Conservation (phyloP, 345 rosid genomes). For the Pelargonium nanum region DNA sequence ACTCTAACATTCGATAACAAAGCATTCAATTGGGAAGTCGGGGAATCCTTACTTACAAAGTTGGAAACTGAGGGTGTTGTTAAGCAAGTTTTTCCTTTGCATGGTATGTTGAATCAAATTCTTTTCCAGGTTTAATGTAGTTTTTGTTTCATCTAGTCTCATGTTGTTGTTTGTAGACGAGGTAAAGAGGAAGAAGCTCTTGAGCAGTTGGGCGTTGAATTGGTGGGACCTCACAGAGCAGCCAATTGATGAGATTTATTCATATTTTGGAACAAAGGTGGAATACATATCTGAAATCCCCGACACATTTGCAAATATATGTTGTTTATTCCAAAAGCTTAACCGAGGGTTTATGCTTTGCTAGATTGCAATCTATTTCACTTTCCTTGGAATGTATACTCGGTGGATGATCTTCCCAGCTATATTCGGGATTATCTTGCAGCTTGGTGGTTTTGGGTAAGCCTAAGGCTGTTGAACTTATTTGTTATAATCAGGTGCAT, state of each 20-base stretch:
- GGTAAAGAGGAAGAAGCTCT: constrained; percentile 56
- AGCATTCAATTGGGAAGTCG: constrained; percentile 50
- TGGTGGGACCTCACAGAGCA: constrained; percentile 64
- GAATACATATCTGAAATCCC: not conserved
- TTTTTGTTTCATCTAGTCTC: constrained; percentile 9
- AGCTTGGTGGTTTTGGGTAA: constrained; percentile 72
- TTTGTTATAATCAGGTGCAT: no score
- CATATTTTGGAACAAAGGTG: constrained; percentile 81
- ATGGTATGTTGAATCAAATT: constrained; percentile 38
- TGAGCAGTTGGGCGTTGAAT: constrained; percentile 67
- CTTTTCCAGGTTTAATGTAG: constrained; percentile 6
- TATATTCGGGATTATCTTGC: constrained; percentile 43
- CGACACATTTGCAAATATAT: not conserved
- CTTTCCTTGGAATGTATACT: constrained; percentile 88
- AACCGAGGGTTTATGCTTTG: constrained; percentile 13
- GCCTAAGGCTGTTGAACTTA: no score
- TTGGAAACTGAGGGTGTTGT: constrained; percentile 60
- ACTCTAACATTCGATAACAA: constrained; percentile 35
- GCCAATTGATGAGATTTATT: constrained; percentile 78
- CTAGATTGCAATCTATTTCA: constrained; percentile 78
- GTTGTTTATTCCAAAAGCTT: constrained; percentile 5
- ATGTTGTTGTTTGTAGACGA: constrained; percentile 43
- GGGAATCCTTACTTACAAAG: constrained; percentile 54
- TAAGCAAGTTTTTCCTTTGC: constrained; percentile 72
- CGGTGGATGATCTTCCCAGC: constrained; percentile 84